Base-by-base conservation (phyloP, 345 rosid species). In the Murraya koenigii region DNA sequence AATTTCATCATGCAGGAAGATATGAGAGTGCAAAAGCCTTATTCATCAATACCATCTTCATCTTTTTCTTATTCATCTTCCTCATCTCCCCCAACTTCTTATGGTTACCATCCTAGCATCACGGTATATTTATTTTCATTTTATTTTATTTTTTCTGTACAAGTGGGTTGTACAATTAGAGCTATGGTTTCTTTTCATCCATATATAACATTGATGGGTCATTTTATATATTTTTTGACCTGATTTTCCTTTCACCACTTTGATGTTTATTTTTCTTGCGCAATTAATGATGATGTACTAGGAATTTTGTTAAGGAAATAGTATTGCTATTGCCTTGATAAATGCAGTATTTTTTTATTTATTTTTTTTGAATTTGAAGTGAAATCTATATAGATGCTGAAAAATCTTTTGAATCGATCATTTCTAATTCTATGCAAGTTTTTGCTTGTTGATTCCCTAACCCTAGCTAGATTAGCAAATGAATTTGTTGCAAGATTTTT, bases 1-100 rank as follows among this genome's bases (percentile, higher is more conserved):
- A 4, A 63, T 32, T 63, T 26, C 28, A 65, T 62, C 77, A 70
- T 85, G 88, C 92, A 95, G 99, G 96, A 93, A 71, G 97, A 93
- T 73, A 74, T 82, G 75, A 86, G 88, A 85, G 81, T 84, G 76
- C 97, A 92, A 80, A 72, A 88, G 63, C 86, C 82, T 74, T 90
- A 86, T 89, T 79, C 92, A 79, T 82, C 90, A 3, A 71, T 85
- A 74, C 82, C 91, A 38, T 88, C 93, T 5, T 85, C 97, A 63
- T 86, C 96, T 26, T 89, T 84, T 74, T 85, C 94, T 20, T 85
- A 85, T 83, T 79, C 88, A 70, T 85, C 91, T 44, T 78, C 91
- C 38, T 75, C 90, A 55, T 73, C 91, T 61, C 73, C 94, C 60
- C 81, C 92, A 11, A 76, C 84, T 88, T 88, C 97, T 71, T 85